A percentile compares a stretch with the other conserved stretches of the same genome.
These are phyloP conservation scores for Lactarius trivialis DNA, from an alignment of 768 basidiomycete genomes.

Conservation along the genomic window DNA sequence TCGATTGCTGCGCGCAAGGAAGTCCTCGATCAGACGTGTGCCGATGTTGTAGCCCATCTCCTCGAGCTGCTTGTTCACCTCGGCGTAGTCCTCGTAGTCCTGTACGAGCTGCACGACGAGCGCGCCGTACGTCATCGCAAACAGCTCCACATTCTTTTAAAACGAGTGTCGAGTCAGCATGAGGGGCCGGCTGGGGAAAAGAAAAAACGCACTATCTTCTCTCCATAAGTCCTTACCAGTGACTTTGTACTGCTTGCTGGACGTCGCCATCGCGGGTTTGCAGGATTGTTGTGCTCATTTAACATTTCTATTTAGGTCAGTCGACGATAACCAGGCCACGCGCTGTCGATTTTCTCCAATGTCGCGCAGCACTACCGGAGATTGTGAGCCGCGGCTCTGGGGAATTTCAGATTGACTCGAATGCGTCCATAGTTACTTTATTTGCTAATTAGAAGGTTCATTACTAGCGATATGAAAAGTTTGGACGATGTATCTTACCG, in stretches of 20 bases:
- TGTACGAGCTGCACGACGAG: too few relatives aligned
- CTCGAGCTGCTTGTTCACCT: too few relatives aligned
- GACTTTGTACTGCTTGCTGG: slow-evolving; percentile 80
- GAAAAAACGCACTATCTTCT: slow-evolving; percentile 97
- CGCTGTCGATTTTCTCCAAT: slow-evolving; percentile 31
- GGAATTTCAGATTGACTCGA: background rate
- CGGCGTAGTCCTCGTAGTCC: too few relatives aligned
- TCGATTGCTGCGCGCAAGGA: slow-evolving; percentile 84
- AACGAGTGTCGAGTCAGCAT: slow-evolving; percentile 25
- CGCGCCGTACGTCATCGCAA: too few relatives aligned
- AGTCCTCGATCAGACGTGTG: slow-evolving; percentile 98
- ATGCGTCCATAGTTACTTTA: background rate
- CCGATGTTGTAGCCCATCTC: too few relatives aligned
- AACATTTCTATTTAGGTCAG: background rate
- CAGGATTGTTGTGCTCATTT: slow-evolving; percentile 6
- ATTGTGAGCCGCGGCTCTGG: slow-evolving; percentile 47
- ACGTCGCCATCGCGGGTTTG: too few relatives aligned
- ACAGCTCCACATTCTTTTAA: slow-evolving; percentile 89
- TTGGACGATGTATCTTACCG: background rate
- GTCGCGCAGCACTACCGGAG: slow-evolving; percentile 57
- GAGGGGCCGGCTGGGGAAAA: slow-evolving; percentile 10
- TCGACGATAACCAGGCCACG: background rate
- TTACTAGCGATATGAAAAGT: too few relatives aligned
- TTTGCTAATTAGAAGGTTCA: too few relatives aligned
- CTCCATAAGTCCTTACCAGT: slow-evolving; percentile 98